Evolutionary conservation across 2,329 filamentous ascomycete genomes (phyloP), one percentile per base, ranked within the genome.

Genomic region (Neoascochyta sp.): DNA sequence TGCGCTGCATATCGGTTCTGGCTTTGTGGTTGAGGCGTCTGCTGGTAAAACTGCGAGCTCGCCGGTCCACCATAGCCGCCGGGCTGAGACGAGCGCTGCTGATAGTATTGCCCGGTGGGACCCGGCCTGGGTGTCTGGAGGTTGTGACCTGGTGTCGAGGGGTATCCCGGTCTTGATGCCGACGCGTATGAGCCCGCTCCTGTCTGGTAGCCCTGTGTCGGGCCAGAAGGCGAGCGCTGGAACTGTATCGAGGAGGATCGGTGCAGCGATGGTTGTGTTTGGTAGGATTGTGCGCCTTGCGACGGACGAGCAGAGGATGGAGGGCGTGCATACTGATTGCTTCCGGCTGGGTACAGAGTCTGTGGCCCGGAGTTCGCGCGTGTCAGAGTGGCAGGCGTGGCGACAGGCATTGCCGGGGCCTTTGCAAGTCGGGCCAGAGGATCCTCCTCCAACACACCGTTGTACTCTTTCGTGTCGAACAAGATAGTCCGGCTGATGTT

Each of bases 381-480:
- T 10, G 50, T 35, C 14, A 61, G 39, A 14, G 49, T 42, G 13
- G 59, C 45, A 15, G 54, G 43, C n/a, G 52, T 49, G 4, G 56
- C 41, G 10, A 50, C 44, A 13, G 50, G 40, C 14, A 57, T 43
- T 18, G 52, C 45, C 9, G 67, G 59, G n/a, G 49, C 43, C 41
- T 70, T 71, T 15, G 65, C 63, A 22, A 63, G 45, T 17, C 66
- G 59, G 2, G 67, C 62, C 2, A 66, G 54, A 43, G 87, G 83
- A 46, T 94, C 87, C 48, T 90, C 86, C 47, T 93, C 87, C 77
- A 93, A 81, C 4, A 83, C 78, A 4, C 88, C 88, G 41, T 75
- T 76, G 59, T 85, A 85, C 50, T 87, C 79, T 29, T 82, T 79
- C 5, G 75, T 79, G 38, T 84, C 78, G 25, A 93, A 70, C 36